Evolutionary conservation across 2,329 filamentous ascomycete genomes (phyloP).

Genomic region (Xylariales sp.): DNA sequence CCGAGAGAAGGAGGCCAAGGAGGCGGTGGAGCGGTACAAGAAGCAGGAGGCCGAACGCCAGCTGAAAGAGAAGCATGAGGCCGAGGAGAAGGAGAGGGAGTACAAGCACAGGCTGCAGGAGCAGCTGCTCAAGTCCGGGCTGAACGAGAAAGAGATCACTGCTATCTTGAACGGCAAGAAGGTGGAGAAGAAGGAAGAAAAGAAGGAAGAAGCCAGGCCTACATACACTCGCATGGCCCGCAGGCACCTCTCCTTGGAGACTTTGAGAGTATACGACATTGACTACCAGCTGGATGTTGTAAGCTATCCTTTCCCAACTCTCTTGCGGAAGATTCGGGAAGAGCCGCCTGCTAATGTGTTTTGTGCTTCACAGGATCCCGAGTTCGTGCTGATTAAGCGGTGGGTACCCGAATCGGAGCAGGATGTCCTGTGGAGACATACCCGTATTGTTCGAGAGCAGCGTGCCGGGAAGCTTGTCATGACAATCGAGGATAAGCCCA

Average conservation of each 20-base stretch:
- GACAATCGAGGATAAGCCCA: constrained; percentile 38
- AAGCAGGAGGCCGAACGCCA: constrained; percentile 42
- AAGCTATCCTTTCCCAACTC: constrained; percentile 19
- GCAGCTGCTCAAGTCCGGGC: constrained; percentile 52
- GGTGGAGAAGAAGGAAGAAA: constrained; percentile 45
- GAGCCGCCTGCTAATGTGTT: constrained; percentile 12
- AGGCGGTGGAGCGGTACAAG: constrained; percentile 49
- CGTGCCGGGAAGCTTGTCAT: constrained; percentile 39
- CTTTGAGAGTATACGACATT: constrained; percentile 49
- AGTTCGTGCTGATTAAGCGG: constrained; percentile 68
- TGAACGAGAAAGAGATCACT: constrained; percentile 54
- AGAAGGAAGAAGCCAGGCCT: constrained; percentile 31
- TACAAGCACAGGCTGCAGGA: constrained; percentile 53
- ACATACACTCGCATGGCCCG: constrained; percentile 63
- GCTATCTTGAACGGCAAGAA: constrained; percentile 45
- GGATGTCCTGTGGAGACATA: constrained; percentile 69
- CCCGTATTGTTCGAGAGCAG: constrained; percentile 57
- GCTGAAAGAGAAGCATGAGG: constrained; percentile 41
- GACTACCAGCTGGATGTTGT: constrained; percentile 56
- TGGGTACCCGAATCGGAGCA: constrained; percentile 71
- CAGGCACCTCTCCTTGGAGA: constrained; percentile 58
- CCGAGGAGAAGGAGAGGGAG: constrained; percentile 46
- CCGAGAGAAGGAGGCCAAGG: constrained; percentile 41
- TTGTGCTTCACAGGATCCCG: constrained; percentile 46
- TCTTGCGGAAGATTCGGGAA: neutral